Evolutionary conservation across 1,139 yeast genomes (phyloP).

Genomic region (Blastobotrys capitulatus): DNA sequence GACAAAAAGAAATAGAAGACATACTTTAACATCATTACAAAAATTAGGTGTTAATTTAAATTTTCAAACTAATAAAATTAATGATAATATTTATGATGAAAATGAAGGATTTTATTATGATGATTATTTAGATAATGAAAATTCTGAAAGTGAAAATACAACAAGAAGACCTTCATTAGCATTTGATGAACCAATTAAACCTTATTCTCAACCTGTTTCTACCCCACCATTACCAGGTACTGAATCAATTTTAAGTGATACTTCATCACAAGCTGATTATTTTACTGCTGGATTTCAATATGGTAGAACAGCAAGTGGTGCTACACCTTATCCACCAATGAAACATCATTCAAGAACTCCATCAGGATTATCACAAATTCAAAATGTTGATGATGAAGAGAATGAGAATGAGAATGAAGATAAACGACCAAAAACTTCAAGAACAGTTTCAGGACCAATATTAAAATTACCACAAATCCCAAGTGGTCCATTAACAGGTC

Average conservation of each 20-base stretch:
- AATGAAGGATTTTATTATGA: conserved; percentile 15
- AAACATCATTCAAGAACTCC: conserved; percentile 2
- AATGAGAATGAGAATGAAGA: background rate
- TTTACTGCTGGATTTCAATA: conserved; percentile 10
- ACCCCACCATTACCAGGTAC: background rate
- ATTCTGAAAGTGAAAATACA: background rate
- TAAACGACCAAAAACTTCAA: background rate
- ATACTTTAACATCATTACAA: conserved; percentile 40
- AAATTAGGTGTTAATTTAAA: conserved; percentile 69
- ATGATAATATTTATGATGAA: conserved; percentile 11
- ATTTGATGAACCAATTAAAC: background rate
- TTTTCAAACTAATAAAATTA: conserved; percentile 56
- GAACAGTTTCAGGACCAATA: conserved; percentile 11
- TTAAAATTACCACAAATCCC: background rate
- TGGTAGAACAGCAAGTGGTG: conserved; percentile 9
- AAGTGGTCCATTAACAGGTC: background rate
- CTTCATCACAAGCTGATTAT: conserved; percentile 5
- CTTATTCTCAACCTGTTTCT: background rate
- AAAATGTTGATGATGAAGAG: background rate
- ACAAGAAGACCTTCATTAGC: background rate
- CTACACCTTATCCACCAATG: conserved; percentile 8
- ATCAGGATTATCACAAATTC: background rate
- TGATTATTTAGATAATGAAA: conserved; percentile 8
- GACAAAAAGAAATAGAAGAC: conserved; percentile 25
- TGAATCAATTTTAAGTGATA: background rate